phyloP scores from a whole-genome alignment of 1,139 yeast species.

The Blastobotrys petasosporus region DNA sequence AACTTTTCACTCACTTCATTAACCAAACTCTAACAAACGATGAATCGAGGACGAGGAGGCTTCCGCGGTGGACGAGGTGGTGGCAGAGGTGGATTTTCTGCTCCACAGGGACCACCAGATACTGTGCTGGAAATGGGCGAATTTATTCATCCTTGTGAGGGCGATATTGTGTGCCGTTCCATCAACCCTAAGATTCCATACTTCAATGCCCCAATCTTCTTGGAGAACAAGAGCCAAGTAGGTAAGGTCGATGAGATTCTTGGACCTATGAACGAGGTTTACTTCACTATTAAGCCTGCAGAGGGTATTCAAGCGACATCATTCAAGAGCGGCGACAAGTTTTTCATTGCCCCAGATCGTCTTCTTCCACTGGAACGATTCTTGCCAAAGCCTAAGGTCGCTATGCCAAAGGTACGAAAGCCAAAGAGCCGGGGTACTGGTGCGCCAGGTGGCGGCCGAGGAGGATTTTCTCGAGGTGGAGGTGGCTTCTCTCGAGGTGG shows the following conservation, averaged over 20 bases:
- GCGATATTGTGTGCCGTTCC: conserved; percentile 94
- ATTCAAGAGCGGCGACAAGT: conserved; percentile 93
- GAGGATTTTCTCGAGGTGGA: conserved; percentile 38
- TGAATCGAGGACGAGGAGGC: conserved; percentile 41
- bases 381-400: conserved; percentile 84
- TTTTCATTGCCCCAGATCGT: conserved; percentile 92
- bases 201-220: conserved; percentile 96
- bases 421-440: conserved; percentile 46
- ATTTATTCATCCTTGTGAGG: conserved; percentile 90
- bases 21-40: conserved; percentile 12
- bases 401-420: conserved; percentile 70
- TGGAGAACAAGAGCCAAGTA: conserved; percentile 85
- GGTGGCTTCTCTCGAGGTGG: conserved; percentile 41
- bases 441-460: conserved; percentile 39
- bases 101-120: conserved; percentile 89
- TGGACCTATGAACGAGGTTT: conserved; percentile 96
- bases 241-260: conserved; percentile 98
- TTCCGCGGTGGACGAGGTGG: conserved; percentile 34
- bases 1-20: conserved; percentile 9
- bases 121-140: conserved; percentile 88
- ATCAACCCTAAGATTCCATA: conserved; percentile 92
- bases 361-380: conserved; percentile 92
- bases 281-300: conserved; percentile 88
- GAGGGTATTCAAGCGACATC: conserved; percentile 95
- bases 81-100: conserved; percentile 50